Base-by-base conservation (phyloP, 1,139 yeast genomes). In the Meyerozyma sp. region DNA sequence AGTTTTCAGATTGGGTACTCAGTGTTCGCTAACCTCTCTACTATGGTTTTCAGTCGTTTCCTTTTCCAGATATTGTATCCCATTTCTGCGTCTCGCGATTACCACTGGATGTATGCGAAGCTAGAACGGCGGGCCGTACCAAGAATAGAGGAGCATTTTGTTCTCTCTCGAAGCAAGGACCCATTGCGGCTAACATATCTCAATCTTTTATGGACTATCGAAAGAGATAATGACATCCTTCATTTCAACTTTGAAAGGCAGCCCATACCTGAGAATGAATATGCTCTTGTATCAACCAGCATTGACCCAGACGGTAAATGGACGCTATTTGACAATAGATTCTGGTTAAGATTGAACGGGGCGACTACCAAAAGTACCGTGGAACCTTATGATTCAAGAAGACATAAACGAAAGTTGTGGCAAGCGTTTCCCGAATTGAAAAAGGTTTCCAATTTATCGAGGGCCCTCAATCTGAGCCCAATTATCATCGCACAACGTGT, bases 61-160 rank as follows among this genome's bases (percentile, higher is more conserved):
- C 48, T 78, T 4, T 77, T 57, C 50, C 54, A 62, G 6, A 41
- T 48, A 2, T 50, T 74, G 7, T 56, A 57, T 39, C 66, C 65
- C 0, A 53, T 72, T 4, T 72, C 80, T 0, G 63, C 81, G 0
- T 55, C 68, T 1, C 57, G 59, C 16, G 66, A 73, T 36, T 76
- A 66, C 49, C 73, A 73, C 48, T 77, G 79, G 72, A 56, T 66
- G 4, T 77, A 70, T 47, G 67, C 79, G 4, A 72, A 66, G 44
- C 42, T 77, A 11, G 73, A 72, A 40, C 49, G 72, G 34, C 58
- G 50, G 2, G 54, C 65, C 8, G 50, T 67, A 3, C 73, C 74
- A 0, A 48, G 48, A 38, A 44, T 69, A 9, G 18, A 45, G 16
- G 32, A 35, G 5, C 49, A 50, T 39, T 32, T 50, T 8, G 30